Evolutionary conservation across 2,329 filamentous ascomycete genomes (phyloP).

Genomic region (Fusarium sp.): DNA sequence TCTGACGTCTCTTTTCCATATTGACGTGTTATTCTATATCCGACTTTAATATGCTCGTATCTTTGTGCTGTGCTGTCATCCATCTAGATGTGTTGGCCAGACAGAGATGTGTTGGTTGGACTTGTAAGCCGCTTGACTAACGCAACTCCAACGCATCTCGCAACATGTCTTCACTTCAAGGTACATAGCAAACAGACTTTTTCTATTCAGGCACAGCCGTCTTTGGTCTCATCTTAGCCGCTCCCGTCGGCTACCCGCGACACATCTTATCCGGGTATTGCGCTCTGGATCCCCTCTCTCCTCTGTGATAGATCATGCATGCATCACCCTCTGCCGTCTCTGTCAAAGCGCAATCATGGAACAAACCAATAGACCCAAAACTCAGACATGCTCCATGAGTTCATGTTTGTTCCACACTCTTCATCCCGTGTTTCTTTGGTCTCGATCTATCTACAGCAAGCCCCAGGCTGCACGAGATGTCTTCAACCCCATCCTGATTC

Average conservation of each 20-base stretch:
- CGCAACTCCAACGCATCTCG: neutral
- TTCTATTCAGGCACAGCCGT: neutral
- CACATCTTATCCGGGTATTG: neutral
- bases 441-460: neutral
- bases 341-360: neutral
- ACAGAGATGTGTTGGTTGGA: neutral
- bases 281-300: neutral
- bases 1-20: neutral
- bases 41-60: neutral
- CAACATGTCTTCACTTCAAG: neutral
- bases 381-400: neutral
- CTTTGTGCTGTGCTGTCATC: neutral
- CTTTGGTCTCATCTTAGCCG: neutral
- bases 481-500: neutral
- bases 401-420: neutral
- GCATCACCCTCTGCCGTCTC: neutral
- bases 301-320: neutral
- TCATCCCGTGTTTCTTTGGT: neutral
- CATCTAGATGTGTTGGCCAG: neutral
- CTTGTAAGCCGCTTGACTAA: neutral
- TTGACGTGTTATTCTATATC: neutral
- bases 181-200: neutral
- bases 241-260: neutral
- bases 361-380: neutral
- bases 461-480: neutral